These are phyloP conservation scores for Candida pseudoviswanathii DNA, from an alignment of 1,139 yeast species.

Conservation along the genomic window DNA sequence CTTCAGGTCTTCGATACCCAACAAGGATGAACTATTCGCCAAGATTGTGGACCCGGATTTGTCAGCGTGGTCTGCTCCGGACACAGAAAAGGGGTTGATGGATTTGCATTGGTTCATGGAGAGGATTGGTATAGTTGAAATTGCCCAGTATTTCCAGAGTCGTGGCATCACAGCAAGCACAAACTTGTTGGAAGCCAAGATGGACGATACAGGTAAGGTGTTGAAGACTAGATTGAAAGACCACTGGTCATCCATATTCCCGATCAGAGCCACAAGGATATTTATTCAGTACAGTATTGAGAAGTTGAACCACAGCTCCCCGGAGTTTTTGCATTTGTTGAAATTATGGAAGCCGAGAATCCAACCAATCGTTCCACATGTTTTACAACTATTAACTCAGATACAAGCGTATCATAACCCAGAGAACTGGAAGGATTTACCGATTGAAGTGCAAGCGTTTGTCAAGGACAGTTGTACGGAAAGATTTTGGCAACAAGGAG, in stretches of 20 bases:
- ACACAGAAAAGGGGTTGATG: slow-evolving; percentile 83
- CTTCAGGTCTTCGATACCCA: slow-evolving; percentile 73
- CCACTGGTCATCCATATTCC: slow-evolving; percentile 93
- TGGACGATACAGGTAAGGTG: slow-evolving; percentile 88
- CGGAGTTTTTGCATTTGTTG: slow-evolving; percentile 72
- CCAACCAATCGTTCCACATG: slow-evolving; percentile 88
- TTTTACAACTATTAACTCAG: slow-evolving; percentile 82
- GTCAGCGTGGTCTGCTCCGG: slow-evolving; percentile 89
- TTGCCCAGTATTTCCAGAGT: slow-evolving; percentile 84
- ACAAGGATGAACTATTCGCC: slow-evolving; percentile 74
- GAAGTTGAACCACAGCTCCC: slow-evolving; percentile 75
- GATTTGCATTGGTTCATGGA: slow-evolving; percentile 98
- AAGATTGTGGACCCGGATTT: slow-evolving; percentile 91
- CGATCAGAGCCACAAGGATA: slow-evolving; percentile 92
- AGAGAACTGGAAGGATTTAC: slow-evolving; percentile 83
- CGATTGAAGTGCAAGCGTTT: slow-evolving; percentile 87
- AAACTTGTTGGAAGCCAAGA: slow-evolving; percentile 70
- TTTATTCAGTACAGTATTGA: slow-evolving; percentile 95
- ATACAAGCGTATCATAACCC: slow-evolving; percentile 95
- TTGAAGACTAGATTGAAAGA: slow-evolving; percentile 78
- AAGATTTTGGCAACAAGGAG: slow-evolving; percentile 98
- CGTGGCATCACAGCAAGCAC: slow-evolving; percentile 80
- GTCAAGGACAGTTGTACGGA: slow-evolving; percentile 87
- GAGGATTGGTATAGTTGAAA: slow-evolving; percentile 88
- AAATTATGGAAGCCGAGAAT: slow-evolving; percentile 91